Conservation (phyloP, 495 filamentous ascomycete species). For the Tuber aestivum region DNA sequence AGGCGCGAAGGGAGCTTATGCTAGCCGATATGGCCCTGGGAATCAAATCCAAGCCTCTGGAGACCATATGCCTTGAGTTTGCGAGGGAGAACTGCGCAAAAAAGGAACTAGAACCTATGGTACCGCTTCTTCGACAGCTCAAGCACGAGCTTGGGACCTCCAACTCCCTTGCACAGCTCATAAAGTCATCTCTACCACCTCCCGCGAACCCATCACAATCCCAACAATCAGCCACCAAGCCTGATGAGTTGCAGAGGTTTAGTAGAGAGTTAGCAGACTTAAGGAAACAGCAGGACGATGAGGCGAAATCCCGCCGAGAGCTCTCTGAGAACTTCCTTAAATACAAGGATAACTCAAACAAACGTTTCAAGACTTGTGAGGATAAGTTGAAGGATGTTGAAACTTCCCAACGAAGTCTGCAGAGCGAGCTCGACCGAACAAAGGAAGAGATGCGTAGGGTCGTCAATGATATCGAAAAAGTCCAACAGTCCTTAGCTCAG, state of each 20-base stretch:
- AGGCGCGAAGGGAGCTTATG: conserved; percentile 18
- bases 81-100: conserved; percentile 17
- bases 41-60: conserved; percentile 19
- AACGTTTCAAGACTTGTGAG: neutral
- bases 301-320: conserved; percentile 24
- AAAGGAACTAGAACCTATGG: conserved; percentile 20
- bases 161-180: conserved; percentile 25
- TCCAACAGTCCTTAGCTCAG: conserved; percentile 2
- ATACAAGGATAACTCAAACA: conserved; percentile 16
- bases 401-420: neutral
- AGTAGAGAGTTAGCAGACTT: conserved; percentile 16
- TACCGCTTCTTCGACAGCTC: conserved; percentile 24
- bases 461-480: neutral
- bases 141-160: conserved; percentile 24
- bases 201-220: neutral
- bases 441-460: neutral
- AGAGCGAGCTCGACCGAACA: neutral
- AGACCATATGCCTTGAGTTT: conserved; percentile 18
- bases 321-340: conserved; percentile 16
- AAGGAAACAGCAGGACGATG: conserved; percentile 31
- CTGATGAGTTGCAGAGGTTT: conserved; percentile 23
- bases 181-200: conserved; percentile 16
- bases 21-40: conserved; percentile 14
- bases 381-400: neutral
- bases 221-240: conserved; percentile 11